A percentile compares a stretch with the other conserved stretches of the same genome.
These are phyloP conservation scores for Malus hybrid DNA, from an alignment of 331 rosid genomes.

Conservation along the genomic window DNA sequence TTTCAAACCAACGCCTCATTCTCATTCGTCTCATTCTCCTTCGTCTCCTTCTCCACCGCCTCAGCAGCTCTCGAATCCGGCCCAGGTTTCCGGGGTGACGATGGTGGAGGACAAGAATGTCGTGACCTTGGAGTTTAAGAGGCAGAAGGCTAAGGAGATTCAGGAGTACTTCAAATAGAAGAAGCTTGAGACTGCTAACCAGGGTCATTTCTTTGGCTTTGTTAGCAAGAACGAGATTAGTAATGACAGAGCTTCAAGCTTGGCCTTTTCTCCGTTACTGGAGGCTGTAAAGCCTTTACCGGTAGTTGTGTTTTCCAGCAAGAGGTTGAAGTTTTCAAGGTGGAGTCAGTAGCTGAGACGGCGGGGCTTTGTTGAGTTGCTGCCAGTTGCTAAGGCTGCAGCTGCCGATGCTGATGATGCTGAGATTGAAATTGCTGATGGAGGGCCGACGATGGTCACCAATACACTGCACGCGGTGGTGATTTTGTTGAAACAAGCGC, in stretches of 20 bases:
- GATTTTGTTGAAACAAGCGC: conserved; percentile 6
- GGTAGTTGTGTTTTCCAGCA: conserved; percentile 9
- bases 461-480: too few species aligned
- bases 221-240: conserved; percentile 75
- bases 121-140: conserved; percentile 85
- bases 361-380: conserved; percentile 20
- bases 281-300: conserved; percentile 8
- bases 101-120: conserved; percentile 40
- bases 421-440: conserved; percentile 31
- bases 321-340: conserved; percentile 17
- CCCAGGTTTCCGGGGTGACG: conserved; percentile 8
- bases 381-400: conserved; percentile 42
- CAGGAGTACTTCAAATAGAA: conserved; percentile 88
- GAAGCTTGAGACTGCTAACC: conserved; percentile 78
- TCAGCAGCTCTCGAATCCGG: conserved; percentile 20
- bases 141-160: conserved; percentile 93
- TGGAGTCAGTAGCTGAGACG: conserved; percentile 26
- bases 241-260: conserved; percentile 46
- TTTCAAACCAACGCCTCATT: conserved; percentile 49
- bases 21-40: conserved; percentile 26
- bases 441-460: background rate
- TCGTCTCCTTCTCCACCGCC: conserved; percentile 22
- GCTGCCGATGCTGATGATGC: conserved; percentile 46
- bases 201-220: conserved; percentile 84
- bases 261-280: conserved; percentile 42